Conservation (phyloP, 805 yeast species). For the Teunomyces stri region DNA sequence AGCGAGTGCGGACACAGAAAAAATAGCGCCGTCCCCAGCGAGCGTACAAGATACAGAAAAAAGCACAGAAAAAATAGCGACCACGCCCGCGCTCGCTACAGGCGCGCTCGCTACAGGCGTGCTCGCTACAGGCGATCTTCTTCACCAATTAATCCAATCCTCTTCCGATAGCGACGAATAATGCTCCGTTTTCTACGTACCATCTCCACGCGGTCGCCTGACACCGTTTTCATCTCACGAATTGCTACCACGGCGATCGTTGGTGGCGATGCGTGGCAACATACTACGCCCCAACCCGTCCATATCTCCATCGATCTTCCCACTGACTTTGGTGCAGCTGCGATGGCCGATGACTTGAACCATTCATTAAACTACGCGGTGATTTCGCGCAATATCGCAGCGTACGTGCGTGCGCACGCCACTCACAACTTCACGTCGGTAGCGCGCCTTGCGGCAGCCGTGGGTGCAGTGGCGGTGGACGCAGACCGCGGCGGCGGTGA, state of each 20-base stretch:
- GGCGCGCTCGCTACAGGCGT: no score
- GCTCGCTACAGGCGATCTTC: no score
- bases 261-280: slow-evolving; percentile 61
- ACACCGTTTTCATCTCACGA: neutral
- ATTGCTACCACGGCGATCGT: neutral
- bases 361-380: slow-evolving; percentile 89
- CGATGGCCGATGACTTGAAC: slow-evolving; percentile 74
- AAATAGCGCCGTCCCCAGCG: no score
- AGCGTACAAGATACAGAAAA: no score
- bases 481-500: slow-evolving; percentile 46
- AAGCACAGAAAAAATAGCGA: no score
- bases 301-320: slow-evolving; percentile 54
- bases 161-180: no score
- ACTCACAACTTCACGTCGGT: slow-evolving; percentile 42
- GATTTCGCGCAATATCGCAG: slow-evolving; percentile 62
- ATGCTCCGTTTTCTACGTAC: no score
- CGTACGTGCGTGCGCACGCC: slow-evolving; percentile 44
- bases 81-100: no score
- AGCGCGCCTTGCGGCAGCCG: slow-evolving; percentile 43
- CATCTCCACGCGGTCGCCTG: no score
- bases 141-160: no score
- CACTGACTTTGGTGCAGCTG: slow-evolving; percentile 72
- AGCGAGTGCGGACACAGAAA: no score
- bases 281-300: slow-evolving; percentile 66
- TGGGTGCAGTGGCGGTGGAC: slow-evolving; percentile 41